These are phyloP conservation scores for Russula dissimulans DNA, from an alignment of 768 basidiomycete genomes.

Conservation along the genomic window DNA sequence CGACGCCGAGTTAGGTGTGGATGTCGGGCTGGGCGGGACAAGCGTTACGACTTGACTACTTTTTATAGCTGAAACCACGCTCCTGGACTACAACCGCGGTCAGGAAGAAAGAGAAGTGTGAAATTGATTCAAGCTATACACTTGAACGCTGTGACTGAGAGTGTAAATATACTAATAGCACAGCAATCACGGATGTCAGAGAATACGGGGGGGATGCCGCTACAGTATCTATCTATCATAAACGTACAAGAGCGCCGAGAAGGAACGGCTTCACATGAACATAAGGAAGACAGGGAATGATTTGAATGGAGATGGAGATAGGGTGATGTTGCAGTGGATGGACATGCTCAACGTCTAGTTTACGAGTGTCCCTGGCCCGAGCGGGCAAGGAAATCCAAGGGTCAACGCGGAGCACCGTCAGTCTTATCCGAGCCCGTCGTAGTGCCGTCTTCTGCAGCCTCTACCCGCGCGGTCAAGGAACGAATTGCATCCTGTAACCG, in stretches of 20 bases:
- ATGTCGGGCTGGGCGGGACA: constrained; percentile 3
- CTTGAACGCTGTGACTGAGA: not conserved
- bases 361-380: not conserved
- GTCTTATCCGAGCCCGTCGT: constrained; percentile 12
- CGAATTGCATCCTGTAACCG: constrained; percentile 27
- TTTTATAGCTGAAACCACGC: not conserved
- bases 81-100: too few relatives aligned
- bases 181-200: not conserved
- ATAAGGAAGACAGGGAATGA: not conserved
- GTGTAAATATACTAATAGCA: not conserved
- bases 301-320: constrained; percentile 2
- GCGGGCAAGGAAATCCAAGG: not conserved
- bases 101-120: not conserved
- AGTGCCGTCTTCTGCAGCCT: constrained; percentile 19
- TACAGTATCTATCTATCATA: constrained; percentile 5
- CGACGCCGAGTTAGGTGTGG: not conserved
- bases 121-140: not conserved
- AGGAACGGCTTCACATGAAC: not conserved
- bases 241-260: constrained; percentile 3
- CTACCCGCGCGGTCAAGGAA: constrained; percentile 14
- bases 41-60: too few relatives aligned
- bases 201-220: not conserved
- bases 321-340: not conserved
- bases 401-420: constrained; percentile 15
- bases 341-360: not conserved